Evolutionary conservation across 805 yeast genomes (phyloP).

Genomic region (Candida insectorum): DNA sequence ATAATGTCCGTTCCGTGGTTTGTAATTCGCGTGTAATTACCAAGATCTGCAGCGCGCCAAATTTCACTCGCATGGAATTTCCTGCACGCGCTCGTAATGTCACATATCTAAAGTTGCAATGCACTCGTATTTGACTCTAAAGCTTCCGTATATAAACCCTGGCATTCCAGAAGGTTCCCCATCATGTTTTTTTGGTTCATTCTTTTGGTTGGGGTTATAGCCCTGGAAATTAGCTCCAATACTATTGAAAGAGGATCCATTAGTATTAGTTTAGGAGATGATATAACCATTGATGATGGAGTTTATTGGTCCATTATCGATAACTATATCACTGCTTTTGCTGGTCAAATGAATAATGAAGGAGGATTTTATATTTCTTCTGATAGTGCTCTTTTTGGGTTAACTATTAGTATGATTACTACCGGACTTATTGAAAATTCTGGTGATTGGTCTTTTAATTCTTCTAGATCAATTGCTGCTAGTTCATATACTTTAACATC

Average conservation of each 20-base stretch:
- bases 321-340: slow-evolving; percentile 9
- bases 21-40: no score
- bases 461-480: slow-evolving; percentile 11
- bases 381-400: slow-evolving; percentile 9
- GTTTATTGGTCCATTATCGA: slow-evolving; percentile 17
- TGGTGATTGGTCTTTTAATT: slow-evolving; percentile 19
- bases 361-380: slow-evolving; percentile 17
- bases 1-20: no score
- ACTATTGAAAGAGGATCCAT: slow-evolving; percentile 3
- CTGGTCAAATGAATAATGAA: slow-evolving; percentile 13
- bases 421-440: slow-evolving; percentile 15
- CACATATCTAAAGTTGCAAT: no score
- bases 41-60: no score
- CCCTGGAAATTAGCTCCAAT: slow-evolving; percentile 10
- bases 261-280: slow-evolving; percentile 1
- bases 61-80: no score
- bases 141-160: neutral
- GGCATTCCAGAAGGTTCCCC: neutral
- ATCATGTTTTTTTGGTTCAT: neutral
- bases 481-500: slow-evolving; percentile 12
- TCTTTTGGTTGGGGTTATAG: slow-evolving; percentile 3
- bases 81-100: no score
- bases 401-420: slow-evolving; percentile 11
- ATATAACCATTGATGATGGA: slow-evolving; percentile 5
- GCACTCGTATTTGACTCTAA: no score